Conservation (phyloP, 345 rosid genomes). For the Aegle marmelos region DNA sequence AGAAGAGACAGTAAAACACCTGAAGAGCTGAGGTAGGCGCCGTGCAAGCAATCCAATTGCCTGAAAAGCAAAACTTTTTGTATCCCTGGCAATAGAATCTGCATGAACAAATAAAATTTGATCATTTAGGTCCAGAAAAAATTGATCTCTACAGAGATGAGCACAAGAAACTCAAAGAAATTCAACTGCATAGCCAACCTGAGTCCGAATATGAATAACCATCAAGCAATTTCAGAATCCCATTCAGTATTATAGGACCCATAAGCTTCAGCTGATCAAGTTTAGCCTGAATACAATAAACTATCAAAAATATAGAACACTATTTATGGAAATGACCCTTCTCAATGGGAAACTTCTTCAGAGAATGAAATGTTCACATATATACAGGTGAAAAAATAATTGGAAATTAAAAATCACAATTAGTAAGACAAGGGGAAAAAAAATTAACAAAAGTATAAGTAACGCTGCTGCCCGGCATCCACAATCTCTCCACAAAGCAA, state of each 20-base stretch:
- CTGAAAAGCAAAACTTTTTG: conserved; percentile 78
- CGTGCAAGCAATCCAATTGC: conserved; percentile 90
- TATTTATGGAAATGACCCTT: background rate
- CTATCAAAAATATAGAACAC: background rate
- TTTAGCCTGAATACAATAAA: conserved; percentile 56
- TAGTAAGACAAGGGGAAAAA: background rate
- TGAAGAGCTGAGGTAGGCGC: conserved; percentile 87
- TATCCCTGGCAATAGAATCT: conserved; percentile 75
- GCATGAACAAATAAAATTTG: conserved; percentile 20
- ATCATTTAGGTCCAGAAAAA: background rate
- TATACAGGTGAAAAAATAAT: background rate
- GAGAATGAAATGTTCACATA: background rate
- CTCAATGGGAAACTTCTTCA: conserved; percentile 4
- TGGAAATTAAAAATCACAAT: background rate
- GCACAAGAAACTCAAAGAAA: conserved; percentile 10
- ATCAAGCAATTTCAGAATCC: conserved; percentile 86
- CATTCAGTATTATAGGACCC: conserved; percentile 88
- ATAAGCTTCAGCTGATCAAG: conserved; percentile 80
- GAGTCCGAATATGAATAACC: conserved; percentile 62
- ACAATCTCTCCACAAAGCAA: background rate
- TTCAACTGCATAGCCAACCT: conserved; percentile 40
- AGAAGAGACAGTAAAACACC: conserved; percentile 43
- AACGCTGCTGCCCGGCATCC: background rate
- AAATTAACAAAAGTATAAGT: background rate
- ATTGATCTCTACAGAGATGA: background rate